Conservation (phyloP, 208 protist species). For the Polymyxa betae region DNA sequence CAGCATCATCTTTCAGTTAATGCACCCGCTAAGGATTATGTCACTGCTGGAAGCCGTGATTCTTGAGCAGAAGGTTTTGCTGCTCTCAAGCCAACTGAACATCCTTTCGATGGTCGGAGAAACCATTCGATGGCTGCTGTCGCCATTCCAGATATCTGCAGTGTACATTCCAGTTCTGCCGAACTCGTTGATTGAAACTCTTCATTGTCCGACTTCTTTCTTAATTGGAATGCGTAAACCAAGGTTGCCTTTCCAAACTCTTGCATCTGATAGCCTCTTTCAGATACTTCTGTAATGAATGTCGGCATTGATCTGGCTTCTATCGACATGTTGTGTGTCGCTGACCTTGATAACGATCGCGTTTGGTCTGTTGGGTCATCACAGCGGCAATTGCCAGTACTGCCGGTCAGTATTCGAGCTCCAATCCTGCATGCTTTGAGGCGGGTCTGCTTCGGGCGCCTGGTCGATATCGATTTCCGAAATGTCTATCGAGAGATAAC, state of each 20-base stretch:
- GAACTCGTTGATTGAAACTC: background rate
- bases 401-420: background rate
- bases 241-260: background rate
- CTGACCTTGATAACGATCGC: constrained; percentile 36
- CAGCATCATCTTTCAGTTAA: background rate
- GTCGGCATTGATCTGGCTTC: background rate
- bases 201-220: constrained; percentile 51
- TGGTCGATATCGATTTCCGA: background rate
- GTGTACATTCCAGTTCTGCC: constrained; percentile 50
- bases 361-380: background rate
- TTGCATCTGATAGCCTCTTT: background rate
- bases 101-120: background rate
- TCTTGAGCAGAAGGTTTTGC: constrained; percentile 51
- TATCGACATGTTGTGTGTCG: background rate
- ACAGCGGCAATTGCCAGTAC: background rate
- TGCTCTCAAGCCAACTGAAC: background rate
- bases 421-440: background rate
- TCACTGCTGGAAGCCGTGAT: background rate
- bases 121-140: constrained; percentile 3
- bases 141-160: background rate
- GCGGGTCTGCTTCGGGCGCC: background rate
- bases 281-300: background rate
- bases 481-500: background rate
- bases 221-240: constrained; percentile 40
- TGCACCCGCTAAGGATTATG: constrained; percentile 38